Evolutionary conservation across 768 basidiomycete species (phyloP).

Genomic region (Suillus fuscotomentosus): DNA sequence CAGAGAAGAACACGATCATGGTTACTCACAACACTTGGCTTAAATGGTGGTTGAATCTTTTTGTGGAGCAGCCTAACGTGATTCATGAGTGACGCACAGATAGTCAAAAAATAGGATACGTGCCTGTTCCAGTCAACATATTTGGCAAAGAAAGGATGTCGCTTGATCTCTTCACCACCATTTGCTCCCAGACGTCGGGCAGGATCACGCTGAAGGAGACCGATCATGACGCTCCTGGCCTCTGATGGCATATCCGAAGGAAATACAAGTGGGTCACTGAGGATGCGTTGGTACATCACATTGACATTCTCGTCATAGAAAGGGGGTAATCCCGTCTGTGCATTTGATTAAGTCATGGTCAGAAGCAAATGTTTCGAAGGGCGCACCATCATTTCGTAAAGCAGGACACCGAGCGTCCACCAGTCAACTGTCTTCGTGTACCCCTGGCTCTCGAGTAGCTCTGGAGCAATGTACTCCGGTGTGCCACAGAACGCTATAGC

Average conservation of each 20-base stretch:
- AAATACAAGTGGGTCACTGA: slow-evolving; percentile 91
- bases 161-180: slow-evolving; percentile 95
- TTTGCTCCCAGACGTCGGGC: slow-evolving; percentile 82
- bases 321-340: slow-evolving; percentile 89
- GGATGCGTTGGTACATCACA: slow-evolving; percentile 95
- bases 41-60: slow-evolving; percentile 97
- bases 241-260: slow-evolving; percentile 85
- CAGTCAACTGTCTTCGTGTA: slow-evolving; percentile 99
- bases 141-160: slow-evolving; percentile 91
- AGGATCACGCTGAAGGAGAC: slow-evolving; percentile 88
- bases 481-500: slow-evolving; percentile 91
- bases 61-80: slow-evolving; percentile 70
- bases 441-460: slow-evolving; percentile 92
- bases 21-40: slow-evolving; percentile 84
- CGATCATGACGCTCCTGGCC: slow-evolving; percentile 85
- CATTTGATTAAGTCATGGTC: slow-evolving; percentile 6
- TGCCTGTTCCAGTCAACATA: slow-evolving; percentile 90
- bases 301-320: slow-evolving; percentile 99
- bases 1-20: not conserved
- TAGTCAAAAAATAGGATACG: slow-evolving; percentile 17
- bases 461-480: slow-evolving; percentile 97
- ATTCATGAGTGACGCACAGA: slow-evolving; percentile 4
- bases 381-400: slow-evolving; percentile 94
- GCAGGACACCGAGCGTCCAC: slow-evolving; percentile 96
- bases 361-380: not conserved